These are phyloP conservation scores for Botrytis sinoallii DNA, from an alignment of 2,329 filamentous ascomycete genomes.

Conservation along the genomic window DNA sequence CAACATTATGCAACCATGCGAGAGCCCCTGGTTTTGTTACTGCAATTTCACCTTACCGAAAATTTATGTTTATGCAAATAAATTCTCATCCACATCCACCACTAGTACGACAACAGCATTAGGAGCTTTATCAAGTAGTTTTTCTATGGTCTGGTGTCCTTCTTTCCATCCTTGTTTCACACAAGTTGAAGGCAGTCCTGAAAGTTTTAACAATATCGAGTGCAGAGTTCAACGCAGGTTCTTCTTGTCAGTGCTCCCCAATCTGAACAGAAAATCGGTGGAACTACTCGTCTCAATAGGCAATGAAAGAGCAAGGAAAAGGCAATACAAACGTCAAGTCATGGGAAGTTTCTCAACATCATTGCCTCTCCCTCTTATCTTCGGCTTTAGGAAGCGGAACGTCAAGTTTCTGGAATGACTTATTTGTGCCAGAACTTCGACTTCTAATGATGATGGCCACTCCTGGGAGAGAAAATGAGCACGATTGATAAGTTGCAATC, in stretches of 20 bases:
- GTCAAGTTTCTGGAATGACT: not conserved
- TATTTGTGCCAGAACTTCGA: not conserved
- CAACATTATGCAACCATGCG: not conserved
- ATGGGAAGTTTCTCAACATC: not conserved
- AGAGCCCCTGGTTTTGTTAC: not conserved
- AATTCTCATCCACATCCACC: not conserved
- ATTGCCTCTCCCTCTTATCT: too few relatives aligned
- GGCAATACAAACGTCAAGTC: not conserved
- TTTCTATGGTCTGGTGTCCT: rapidly evolving
- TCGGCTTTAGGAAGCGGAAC: not conserved
- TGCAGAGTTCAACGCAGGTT: not conserved
- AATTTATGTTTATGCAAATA: not conserved
- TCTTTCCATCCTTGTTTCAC: not conserved
- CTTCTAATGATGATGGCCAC: rapidly evolving
- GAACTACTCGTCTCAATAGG: rapidly evolving
- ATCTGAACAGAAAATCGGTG: not conserved
- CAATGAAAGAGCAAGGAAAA: not conserved
- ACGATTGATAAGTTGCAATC: not conserved
- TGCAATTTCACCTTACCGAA: not conserved
- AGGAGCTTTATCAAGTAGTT: not conserved
- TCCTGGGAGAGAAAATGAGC: not conserved
- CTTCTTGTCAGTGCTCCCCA: not conserved
- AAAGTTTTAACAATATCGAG: not conserved
- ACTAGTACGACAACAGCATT: not conserved
- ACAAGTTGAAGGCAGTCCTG: not conserved